These are phyloP conservation scores for Neurospora sp. DNA, from an alignment of 495 filamentous ascomycete species.

Conservation along the genomic window DNA sequence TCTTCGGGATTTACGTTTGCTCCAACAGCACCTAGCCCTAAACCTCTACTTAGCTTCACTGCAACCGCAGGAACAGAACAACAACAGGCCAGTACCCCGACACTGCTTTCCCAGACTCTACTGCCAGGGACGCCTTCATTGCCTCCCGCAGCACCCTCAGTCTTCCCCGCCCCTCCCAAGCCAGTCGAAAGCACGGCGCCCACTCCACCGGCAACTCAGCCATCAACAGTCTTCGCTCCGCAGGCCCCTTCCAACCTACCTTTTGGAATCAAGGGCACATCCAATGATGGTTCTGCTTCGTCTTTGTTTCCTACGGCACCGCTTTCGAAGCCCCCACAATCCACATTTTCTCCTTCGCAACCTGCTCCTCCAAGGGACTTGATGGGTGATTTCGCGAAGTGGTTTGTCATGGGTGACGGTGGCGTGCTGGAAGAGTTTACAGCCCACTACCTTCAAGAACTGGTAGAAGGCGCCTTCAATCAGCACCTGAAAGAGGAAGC, in stretches of 20 bases:
- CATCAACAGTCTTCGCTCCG: conserved; percentile 2
- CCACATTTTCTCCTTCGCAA: neutral
- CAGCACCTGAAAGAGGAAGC: conserved; percentile 26
- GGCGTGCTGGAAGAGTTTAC: conserved; percentile 33
- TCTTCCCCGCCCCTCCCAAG: neutral
- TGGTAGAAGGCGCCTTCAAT: conserved; percentile 23
- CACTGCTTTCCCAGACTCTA: neutral
- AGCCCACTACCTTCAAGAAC: conserved; percentile 22
- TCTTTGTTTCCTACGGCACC: neutral
- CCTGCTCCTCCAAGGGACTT: conserved; percentile 15
- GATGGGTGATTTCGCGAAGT: conserved; percentile 33
- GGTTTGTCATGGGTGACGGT: conserved; percentile 35
- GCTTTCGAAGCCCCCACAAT: neutral
- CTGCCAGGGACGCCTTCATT: neutral
- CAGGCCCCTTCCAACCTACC: neutral
- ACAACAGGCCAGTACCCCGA: neutral
- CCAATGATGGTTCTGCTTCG: neutral
- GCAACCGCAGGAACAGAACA: neutral
- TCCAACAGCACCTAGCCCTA: neutral
- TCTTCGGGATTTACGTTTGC: neutral
- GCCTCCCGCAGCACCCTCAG: neutral
- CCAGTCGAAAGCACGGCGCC: neutral
- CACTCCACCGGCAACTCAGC: neutral
- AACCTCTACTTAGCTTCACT: neutral
- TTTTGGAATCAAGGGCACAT: neutral